A percentile compares a stretch with the other conserved stretches of the same genome.
phyloP scores from a whole-genome alignment of 352 stramenopile species.

The Globisporangium heterothallicum region DNA sequence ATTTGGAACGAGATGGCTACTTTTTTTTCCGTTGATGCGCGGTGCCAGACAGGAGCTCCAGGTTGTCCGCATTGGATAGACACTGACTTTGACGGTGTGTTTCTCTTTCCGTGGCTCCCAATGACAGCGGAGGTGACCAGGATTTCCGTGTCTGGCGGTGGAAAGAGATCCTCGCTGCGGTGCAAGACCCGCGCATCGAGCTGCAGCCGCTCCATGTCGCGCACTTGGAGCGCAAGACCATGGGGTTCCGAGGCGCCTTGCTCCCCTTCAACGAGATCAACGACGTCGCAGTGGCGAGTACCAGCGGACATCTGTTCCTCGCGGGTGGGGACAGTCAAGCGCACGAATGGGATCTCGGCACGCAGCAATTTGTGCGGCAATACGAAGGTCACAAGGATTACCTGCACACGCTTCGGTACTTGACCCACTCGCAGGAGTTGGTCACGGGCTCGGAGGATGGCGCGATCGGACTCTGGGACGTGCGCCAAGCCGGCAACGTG shows the following conservation, averaged over 20 bases:
- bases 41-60: too few species aligned
- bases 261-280: constrained; percentile 65
- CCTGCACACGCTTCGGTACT: constrained; percentile 54
- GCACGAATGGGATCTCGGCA: constrained; percentile 54
- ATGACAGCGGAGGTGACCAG: constrained; percentile 74
- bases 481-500: constrained; percentile 39
- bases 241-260: constrained; percentile 56
- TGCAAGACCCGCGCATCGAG: constrained; percentile 18
- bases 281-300: constrained; percentile 35
- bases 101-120: not conserved
- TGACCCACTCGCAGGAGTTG: constrained; percentile 66
- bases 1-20: constrained; percentile 2
- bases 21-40: not conserved
- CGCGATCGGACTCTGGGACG: constrained; percentile 70
- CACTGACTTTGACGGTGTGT: too few species aligned
- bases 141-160: constrained; percentile 77
- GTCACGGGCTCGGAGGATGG: constrained; percentile 69
- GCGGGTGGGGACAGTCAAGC: constrained; percentile 55
- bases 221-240: constrained; percentile 43
- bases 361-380: constrained; percentile 45
- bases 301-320: constrained; percentile 37
- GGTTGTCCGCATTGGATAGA: too few species aligned
- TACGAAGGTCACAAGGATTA: constrained; percentile 59
- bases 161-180: constrained; percentile 48
- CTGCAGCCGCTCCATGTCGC: constrained; percentile 41